Conservation (phyloP, 257 asterid species). For the Penstemon newberryi region DNA sequence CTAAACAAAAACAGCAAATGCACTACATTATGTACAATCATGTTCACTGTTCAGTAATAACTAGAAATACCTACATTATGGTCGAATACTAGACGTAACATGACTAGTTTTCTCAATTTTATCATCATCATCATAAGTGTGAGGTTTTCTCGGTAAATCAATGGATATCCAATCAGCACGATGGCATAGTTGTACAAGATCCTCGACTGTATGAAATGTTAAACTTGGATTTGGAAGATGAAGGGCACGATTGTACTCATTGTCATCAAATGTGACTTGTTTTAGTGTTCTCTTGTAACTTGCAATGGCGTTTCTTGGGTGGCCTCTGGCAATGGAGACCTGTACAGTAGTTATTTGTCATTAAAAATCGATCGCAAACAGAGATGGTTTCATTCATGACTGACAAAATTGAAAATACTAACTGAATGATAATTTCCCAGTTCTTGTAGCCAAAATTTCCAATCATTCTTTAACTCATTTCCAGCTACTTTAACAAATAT, state of each 20-base stretch:
- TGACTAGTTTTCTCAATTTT: slow-evolving; percentile 13
- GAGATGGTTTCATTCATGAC: neutral
- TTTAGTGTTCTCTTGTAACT: slow-evolving; percentile 51
- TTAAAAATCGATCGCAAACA: neutral
- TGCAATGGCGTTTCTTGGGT: slow-evolving; percentile 53
- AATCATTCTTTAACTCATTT: slow-evolving; percentile 53
- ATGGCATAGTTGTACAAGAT: slow-evolving; percentile 40
- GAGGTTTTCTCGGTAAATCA: slow-evolving; percentile 13
- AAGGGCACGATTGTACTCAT: slow-evolving; percentile 45
- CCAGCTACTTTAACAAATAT: slow-evolving; percentile 68
- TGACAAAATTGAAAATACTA: slow-evolving; percentile 32
- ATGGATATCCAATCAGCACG: slow-evolving; percentile 3
- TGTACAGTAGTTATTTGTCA: slow-evolving; percentile 25
- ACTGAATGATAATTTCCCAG: slow-evolving; percentile 58
- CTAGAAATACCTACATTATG: no score
- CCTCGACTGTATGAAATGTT: slow-evolving; percentile 52
- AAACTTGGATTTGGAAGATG: slow-evolving; percentile 57
- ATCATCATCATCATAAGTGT: slow-evolving; percentile 10
- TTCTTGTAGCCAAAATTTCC: slow-evolving; percentile 81
- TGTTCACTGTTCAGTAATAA: no score
- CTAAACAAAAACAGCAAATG: no score
- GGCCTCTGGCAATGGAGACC: slow-evolving; percentile 73
- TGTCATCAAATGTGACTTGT: slow-evolving; percentile 41
- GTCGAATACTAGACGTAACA: no score
- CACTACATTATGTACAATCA: no score